Evolutionary conservation across 2,329 filamentous ascomycete species (phyloP), one percentile per base, ranked within the genome.

Genomic region (Fonsecaea multimorphosa): DNA sequence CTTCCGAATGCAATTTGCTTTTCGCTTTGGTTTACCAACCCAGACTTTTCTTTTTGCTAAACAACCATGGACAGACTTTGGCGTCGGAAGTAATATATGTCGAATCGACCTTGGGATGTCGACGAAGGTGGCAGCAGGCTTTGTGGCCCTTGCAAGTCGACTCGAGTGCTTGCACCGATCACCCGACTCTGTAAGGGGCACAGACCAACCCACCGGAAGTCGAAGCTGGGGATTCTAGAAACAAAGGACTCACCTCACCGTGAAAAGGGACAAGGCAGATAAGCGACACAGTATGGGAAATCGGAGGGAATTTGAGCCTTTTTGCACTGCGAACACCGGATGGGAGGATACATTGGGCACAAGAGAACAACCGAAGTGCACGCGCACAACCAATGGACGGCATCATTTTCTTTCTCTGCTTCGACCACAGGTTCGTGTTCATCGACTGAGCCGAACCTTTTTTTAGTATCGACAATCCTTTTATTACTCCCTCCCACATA

Each of bases 1-100:
- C 51, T 68, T 55, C 63, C 55, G 63, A 65, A 66, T 51, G 51
- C 63, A 32, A 49, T n/a, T 58, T 49, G 19, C 44, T 49, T 49
- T 49, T 7, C 19, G 12, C 44, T 27, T 44, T 31, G 24, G 36
- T 24, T 49, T 19, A 16, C n/a, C 14, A n/a, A 31, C 19, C 29
- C n/a, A 58, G 55, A 32, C 49, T 67, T 46, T 24, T n/a, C 27
- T 49, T 58, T 63, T 63, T 27, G 52, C 57, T n/a, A 56, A 40
- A 59, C 31, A 62, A 19, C 29, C 44, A 40, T 57, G 52, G 58
- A 55, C 51, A 53, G 51, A 54, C 61, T 54, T 46, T 49, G 19
- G 16, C 49, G 32, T 36, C 54, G 58, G 61, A 59, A 38, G 40
- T 58, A 51, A 32, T 44, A 51, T 52, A 61, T 22, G 40, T 46